A percentile compares a stretch with the other conserved stretches of the same genome.
Conservation (phyloP, 2,329 filamentous ascomycete species). For the Colletotrichum falcatum region DNA sequence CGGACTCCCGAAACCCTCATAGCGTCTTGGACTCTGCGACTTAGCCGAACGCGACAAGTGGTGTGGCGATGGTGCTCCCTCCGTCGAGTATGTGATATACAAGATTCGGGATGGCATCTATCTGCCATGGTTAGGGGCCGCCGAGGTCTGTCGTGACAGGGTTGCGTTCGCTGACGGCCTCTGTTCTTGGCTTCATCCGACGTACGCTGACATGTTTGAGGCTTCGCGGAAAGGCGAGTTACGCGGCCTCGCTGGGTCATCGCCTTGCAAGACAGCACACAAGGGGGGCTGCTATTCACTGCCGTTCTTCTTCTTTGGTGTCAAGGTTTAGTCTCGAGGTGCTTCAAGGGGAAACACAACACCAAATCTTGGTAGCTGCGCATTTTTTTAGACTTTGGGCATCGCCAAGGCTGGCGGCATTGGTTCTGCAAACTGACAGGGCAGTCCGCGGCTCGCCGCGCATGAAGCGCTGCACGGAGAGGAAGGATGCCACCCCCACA, state of each 20-base stretch:
- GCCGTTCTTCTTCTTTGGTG: background rate
- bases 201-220: conserved; percentile 30
- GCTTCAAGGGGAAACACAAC: background rate
- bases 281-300: background rate
- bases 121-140: conserved; percentile 22
- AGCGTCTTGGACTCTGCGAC: background rate
- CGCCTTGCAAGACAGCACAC: background rate
- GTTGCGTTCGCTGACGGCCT: conserved; percentile 11
- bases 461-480: conserved; percentile 16
- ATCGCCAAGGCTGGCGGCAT: background rate
- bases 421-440: background rate
- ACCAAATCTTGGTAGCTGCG: background rate
- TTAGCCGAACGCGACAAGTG: background rate
- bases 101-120: conserved; percentile 33
- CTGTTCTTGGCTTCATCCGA: conserved; percentile 19
- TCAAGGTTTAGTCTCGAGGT: conserved; percentile 20
- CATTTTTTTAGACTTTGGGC: conserved; percentile 19
- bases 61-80: background rate
- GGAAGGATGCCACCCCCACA: background rate
- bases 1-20: no score
- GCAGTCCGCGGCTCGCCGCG: background rate
- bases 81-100: conserved; percentile 9
- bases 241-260: conserved; percentile 17
- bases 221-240: conserved; percentile 21
- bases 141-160: background rate